phyloP scores from a whole-genome alignment of 768 basidiomycete genomes.

The Cystofilobasidium ferigula region DNA sequence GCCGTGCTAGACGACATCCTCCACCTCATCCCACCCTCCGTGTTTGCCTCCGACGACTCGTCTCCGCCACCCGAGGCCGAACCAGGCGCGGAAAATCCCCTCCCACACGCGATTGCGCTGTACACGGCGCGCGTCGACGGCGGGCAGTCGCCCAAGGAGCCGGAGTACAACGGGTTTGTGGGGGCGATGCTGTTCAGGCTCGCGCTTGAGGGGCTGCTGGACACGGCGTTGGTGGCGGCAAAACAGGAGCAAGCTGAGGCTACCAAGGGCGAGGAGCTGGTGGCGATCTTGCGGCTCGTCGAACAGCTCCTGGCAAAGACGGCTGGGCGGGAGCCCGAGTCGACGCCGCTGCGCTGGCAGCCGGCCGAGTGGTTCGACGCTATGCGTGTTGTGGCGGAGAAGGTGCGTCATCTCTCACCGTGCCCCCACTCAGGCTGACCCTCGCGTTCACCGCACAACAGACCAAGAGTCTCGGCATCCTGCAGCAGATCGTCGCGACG shows the following conservation, averaged over 20 bases:
- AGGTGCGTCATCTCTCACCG: not conserved
- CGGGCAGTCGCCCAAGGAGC: not conserved
- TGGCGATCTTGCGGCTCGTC: not conserved
- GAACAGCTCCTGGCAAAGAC: slow-evolving; percentile 45
- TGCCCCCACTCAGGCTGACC: slow-evolving; percentile 17
- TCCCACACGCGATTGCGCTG: not conserved
- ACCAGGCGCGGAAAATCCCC: not conserved
- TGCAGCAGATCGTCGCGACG: slow-evolving; percentile 54
- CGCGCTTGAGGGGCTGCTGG: slow-evolving; percentile 1
- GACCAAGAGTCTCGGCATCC: slow-evolving; percentile 54
- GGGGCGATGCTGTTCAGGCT: not conserved
- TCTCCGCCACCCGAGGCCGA: not conserved
- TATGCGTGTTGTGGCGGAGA: not conserved
- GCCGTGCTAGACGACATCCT: slow-evolving; percentile 7
- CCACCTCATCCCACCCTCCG: not conserved
- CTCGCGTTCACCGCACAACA: too few species aligned
- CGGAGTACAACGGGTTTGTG: slow-evolving; percentile 6
- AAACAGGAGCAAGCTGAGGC: not conserved
- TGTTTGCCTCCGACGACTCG: not conserved
- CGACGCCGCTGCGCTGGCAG: slow-evolving; percentile 12
- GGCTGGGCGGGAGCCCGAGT: slow-evolving; percentile 4
- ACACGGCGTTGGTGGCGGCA: not conserved
- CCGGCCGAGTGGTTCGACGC: not conserved
- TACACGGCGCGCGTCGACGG: slow-evolving; percentile 4
- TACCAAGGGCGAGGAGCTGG: not conserved